Percentiles rank a stretch among this genome's conserved stretches.
Conservation (phyloP, 73 alveolate species). For the Paramecium pentaurelia region DNA sequence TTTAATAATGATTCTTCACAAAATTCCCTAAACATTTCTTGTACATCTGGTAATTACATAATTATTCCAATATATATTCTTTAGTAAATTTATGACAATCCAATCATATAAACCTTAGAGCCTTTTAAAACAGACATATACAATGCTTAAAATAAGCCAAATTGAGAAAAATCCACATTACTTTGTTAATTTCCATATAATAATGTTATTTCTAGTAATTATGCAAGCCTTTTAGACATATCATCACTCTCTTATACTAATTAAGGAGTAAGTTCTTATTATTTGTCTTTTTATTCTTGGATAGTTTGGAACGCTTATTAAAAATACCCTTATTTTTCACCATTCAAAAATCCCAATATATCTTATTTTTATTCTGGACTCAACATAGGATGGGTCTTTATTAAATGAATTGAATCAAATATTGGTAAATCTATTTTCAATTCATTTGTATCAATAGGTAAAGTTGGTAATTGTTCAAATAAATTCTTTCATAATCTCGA, state of each 20-base stretch:
- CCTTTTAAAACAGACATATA: neutral
- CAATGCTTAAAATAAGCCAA: neutral
- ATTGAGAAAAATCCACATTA: neutral
- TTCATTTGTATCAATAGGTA: conserved; percentile 8
- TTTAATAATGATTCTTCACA: neutral
- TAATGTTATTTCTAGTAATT: neutral
- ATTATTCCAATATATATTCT: conserved; percentile 4
- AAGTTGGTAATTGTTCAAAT: neutral
- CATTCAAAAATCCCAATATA: neutral
- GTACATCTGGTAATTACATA: neutral
- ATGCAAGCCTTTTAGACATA: neutral
- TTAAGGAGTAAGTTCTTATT: neutral
- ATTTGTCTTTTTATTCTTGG: neutral
- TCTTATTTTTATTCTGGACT: neutral
- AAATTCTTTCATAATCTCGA: neutral
- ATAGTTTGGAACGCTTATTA: neutral
- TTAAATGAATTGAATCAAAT: neutral
- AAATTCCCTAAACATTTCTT: neutral
- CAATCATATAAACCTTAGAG: neutral
- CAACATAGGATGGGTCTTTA: neutral
- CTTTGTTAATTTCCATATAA: neutral
- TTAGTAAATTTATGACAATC: neutral
- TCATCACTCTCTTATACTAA: neutral
- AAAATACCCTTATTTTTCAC: neutral
- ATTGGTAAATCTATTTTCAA: neutral